Conservation (phyloP, 768 basidiomycete species). For the Phlebiopsis gigantea region DNA sequence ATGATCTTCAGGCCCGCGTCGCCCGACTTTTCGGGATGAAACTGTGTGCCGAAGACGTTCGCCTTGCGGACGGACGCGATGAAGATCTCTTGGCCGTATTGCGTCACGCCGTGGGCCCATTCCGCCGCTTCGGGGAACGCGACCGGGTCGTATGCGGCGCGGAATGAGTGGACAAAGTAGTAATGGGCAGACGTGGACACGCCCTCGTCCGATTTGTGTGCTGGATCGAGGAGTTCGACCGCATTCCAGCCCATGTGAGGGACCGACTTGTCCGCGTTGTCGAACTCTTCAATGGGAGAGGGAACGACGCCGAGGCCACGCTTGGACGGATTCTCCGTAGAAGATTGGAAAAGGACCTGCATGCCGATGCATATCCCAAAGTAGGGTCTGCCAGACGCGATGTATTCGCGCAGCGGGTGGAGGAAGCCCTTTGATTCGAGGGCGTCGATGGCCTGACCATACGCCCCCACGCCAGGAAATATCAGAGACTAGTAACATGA, state of each 20-base stretch:
- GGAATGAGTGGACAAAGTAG: slow-evolving; percentile 97
- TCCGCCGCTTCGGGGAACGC: slow-evolving; percentile 49
- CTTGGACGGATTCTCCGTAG: slow-evolving; percentile 64
- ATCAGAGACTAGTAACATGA: slow-evolving; percentile 66
- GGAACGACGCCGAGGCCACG: slow-evolving; percentile 84
- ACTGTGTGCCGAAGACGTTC: slow-evolving; percentile 91
- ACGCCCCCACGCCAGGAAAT: slow-evolving; percentile 96
- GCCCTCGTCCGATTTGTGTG: slow-evolving; percentile 37
- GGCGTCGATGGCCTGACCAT: slow-evolving; percentile 80
- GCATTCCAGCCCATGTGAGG: slow-evolving; percentile 99
- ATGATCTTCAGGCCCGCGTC: slow-evolving; percentile 78
- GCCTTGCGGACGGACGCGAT: slow-evolving; percentile 76
- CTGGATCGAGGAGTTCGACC: slow-evolving; percentile 51
- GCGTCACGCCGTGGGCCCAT: slow-evolving; percentile 83
- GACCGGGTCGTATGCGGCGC: slow-evolving; percentile 66
- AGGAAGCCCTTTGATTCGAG: slow-evolving; percentile 69
- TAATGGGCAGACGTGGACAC: slow-evolving; percentile 61
- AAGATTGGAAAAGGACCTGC: slow-evolving; percentile 90
- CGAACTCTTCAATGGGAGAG: slow-evolving; percentile 72
- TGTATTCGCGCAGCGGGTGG: slow-evolving; percentile 76
- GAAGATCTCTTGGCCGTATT: slow-evolving; percentile 93
- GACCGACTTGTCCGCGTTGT: slow-evolving; percentile 71
- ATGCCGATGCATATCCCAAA: slow-evolving; percentile 99
- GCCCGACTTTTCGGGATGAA: slow-evolving; percentile 98
- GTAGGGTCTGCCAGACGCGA: slow-evolving; percentile 85